These are phyloP conservation scores for Lonicera japonica DNA, from an alignment of 129 eudicot species.

Conservation along the genomic window DNA sequence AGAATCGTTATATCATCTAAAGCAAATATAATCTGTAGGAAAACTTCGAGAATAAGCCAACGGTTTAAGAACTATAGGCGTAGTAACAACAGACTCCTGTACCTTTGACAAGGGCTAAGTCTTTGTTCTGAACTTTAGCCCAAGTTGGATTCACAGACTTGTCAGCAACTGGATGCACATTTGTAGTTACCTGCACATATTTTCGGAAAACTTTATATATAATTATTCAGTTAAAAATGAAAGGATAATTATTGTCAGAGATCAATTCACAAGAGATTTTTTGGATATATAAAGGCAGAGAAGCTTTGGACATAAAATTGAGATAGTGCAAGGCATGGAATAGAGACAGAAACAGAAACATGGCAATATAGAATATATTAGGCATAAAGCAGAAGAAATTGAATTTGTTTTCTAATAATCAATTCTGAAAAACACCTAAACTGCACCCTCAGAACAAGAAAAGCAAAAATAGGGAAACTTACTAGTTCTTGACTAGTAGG, in stretches of 20 bases:
- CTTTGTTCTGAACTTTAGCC: constrained; percentile 47
- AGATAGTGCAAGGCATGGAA: no score
- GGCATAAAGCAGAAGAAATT: no score
- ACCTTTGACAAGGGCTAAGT: constrained; percentile 34
- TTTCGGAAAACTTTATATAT: constrained; percentile 13
- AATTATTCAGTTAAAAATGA: constrained; percentile 11
- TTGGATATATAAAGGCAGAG: no score
- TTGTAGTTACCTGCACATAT: constrained; percentile 24
- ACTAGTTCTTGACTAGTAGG: constrained; percentile 53
- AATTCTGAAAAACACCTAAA: no score
- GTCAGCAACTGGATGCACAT: constrained; percentile 46
- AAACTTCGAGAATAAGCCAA: neutral
- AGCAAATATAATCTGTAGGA: constrained; percentile 69
- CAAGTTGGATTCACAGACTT: constrained; percentile 63
- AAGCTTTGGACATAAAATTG: no score
- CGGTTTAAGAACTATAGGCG: neutral
- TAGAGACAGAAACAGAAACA: no score
- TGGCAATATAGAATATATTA: no score
- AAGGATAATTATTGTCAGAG: neutral
- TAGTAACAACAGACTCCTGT: constrained; percentile 2
- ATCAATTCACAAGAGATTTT: neutral
- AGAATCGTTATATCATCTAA: constrained; percentile 22
- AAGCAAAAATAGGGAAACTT: constrained; percentile 19
- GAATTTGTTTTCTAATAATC: no score
- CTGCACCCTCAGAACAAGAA: no score